phyloP scores from a whole-genome alignment of 208 protist species.

The Wallacemonas collosoma region DNA sequence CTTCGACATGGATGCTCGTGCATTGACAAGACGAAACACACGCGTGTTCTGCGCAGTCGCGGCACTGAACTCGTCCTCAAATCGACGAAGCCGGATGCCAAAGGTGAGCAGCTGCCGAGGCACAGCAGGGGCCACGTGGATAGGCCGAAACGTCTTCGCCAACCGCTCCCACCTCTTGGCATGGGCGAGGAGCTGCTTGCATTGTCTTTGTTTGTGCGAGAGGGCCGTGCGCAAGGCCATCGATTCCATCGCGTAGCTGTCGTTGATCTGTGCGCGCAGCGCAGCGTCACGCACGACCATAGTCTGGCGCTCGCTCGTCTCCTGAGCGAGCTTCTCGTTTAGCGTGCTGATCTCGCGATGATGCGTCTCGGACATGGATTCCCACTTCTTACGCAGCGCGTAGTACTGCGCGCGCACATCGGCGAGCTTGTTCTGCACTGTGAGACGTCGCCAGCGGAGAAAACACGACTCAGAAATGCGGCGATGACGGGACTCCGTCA shows the following conservation, averaged over 20 bases:
- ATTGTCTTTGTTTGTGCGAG: constrained; percentile 29
- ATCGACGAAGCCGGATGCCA: constrained; percentile 29
- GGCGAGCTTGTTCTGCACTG: constrained; percentile 38
- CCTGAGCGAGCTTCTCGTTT: constrained; percentile 29
- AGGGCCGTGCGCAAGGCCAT: constrained; percentile 55
- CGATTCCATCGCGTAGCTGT: constrained; percentile 60
- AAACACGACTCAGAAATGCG: constrained; percentile 59
- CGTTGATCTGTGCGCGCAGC: constrained; percentile 62
- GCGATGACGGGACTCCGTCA: constrained; percentile 32
- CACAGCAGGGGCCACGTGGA: constrained; percentile 33
- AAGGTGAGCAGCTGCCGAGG: constrained; percentile 34
- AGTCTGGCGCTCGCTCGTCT: constrained; percentile 21
- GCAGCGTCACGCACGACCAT: constrained; percentile 33
- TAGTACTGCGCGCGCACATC: constrained; percentile 30
- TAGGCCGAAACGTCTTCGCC: constrained; percentile 76
- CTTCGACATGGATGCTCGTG: constrained; percentile 10
- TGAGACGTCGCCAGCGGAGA: constrained; percentile 71
- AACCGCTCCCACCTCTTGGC: constrained; percentile 69
- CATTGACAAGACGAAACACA: constrained; percentile 12
- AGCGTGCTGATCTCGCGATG: constrained; percentile 7
- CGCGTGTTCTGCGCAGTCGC: constrained; percentile 9
- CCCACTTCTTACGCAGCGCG: constrained; percentile 14
- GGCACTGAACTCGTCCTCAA: constrained; percentile 48
- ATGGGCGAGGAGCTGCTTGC: constrained; percentile 30
- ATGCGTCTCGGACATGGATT: constrained; percentile 13